Base-by-base conservation (phyloP, 805 yeast genomes). In the Candida germanica region DNA sequence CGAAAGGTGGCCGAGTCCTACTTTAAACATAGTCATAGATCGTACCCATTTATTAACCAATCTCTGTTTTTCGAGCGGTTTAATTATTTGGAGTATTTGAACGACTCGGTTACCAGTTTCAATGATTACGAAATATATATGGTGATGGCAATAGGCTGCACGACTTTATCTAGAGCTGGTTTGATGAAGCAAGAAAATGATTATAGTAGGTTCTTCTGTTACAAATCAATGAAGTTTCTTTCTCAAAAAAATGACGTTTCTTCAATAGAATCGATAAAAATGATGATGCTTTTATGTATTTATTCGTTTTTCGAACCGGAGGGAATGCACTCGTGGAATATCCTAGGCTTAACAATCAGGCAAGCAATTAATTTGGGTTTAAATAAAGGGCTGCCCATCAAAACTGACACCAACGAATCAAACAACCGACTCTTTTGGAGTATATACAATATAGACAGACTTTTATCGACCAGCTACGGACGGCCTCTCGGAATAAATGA, bases 141-240 rank as follows among this genome's bases (percentile, higher is more conserved):
- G 74, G 66, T 74, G 2, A 60, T 74, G 56, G 76, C 79, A 4
- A 70, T 74, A 27, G 80, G 81, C 1, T 73, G 77, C 36, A 69
- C 77, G 7, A 66, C 77, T 2, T 51, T 76, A 33, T 69, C 56
- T 34, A 25, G 51, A 24, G 38, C 36, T 21, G 41, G 50, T 2
- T 30, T 45, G 6, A 33, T 49, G 8, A 20, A 37, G 21, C 60
- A 58, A 34, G 64, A 59, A 4, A 47, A 46, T 26, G 43, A 41
- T 14, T 36, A 29, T 16, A 33, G 40, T 15, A 29, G 36, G 26
- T 36, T 10, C 17, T 40, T 40, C 15, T 36, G 33, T 11, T 33
- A 36, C 21, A 34, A 43, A 67, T 29, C 64, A 69, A 26, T 68
- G 61, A 28, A 65, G 57, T 35, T 63, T 72, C 32, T 62, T 70